Percentiles rank a stretch among this genome's conserved stretches.
phyloP scores from a whole-genome alignment of 2,329 filamentous ascomycete genomes.

The Stagonosporopsis cucurbitacearum region DNA sequence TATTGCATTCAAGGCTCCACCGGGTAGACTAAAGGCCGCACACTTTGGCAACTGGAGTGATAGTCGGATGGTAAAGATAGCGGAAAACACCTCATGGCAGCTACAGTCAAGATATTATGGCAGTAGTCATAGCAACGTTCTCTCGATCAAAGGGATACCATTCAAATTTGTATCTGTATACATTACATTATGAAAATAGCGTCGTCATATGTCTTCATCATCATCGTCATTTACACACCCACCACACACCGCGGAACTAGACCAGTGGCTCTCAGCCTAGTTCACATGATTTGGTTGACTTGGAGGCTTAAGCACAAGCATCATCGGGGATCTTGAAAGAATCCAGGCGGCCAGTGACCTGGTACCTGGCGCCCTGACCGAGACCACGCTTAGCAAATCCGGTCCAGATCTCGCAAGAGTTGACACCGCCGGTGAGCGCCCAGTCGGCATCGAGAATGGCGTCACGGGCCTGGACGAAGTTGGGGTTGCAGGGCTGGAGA shows the following conservation, averaged over 20 bases:
- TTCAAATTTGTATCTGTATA: constrained; percentile 14
- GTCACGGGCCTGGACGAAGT: constrained; percentile 60
- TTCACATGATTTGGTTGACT: too few relatives aligned
- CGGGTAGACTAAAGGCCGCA: too few relatives aligned
- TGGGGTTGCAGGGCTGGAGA: constrained; percentile 64
- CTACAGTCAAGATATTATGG: too few relatives aligned
- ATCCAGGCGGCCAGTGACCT: constrained; percentile 24
- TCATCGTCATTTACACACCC: constrained; percentile 6
- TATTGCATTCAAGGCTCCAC: too few relatives aligned
- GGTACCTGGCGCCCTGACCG: constrained; percentile 46
- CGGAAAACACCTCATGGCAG: too few relatives aligned
- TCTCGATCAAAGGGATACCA: not conserved
- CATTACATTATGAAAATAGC: constrained; percentile 13
- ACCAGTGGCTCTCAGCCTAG: not conserved
- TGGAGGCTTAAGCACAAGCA: too few relatives aligned
- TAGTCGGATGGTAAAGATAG: too few relatives aligned
- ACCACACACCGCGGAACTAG: not conserved
- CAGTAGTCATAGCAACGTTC: not conserved
- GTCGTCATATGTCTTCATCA: constrained; percentile 1
- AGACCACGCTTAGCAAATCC: constrained; percentile 65
- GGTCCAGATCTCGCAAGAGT: constrained; percentile 61
- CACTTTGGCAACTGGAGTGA: too few relatives aligned
- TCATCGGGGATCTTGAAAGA: constrained; percentile 34
- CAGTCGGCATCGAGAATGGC: constrained; percentile 64
- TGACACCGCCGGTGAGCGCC: constrained; percentile 59